Conservation (phyloP, 768 basidiomycete species). For the Amanita muscaria region DNA sequence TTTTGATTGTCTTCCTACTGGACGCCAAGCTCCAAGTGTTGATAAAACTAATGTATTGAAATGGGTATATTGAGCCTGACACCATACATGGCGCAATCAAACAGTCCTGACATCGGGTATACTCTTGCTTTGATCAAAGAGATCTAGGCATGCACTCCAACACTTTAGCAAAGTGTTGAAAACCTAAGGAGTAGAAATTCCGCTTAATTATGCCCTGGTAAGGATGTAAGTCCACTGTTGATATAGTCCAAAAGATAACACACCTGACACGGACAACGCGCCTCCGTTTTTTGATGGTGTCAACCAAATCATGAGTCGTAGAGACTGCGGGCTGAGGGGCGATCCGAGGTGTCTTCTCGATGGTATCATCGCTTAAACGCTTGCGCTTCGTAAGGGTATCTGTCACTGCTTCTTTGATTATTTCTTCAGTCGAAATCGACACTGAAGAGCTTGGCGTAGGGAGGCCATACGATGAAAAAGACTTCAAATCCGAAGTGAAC, state of each 20-base stretch:
- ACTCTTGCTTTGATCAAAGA: too few species aligned
- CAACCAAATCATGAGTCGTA: not conserved
- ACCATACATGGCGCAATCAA: too few species aligned
- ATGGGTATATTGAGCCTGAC: too few species aligned
- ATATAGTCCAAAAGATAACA: not conserved
- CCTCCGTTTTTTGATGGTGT: constrained; percentile 5
- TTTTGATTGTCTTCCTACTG: too few species aligned
- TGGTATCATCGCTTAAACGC: not conserved
- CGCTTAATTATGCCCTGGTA: not conserved
- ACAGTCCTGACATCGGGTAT: too few species aligned
- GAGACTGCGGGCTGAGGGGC: not conserved
- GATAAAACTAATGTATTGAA: too few species aligned
- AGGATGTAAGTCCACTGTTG: not conserved
- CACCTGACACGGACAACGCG: constrained; percentile 3
- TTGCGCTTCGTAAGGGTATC: constrained; percentile 3
- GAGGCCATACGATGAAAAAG: constrained; percentile 50
- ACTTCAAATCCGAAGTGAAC: constrained; percentile 67
- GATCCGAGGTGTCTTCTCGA: not conserved
- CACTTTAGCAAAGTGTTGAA: too few species aligned
- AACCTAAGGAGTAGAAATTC: too few species aligned
- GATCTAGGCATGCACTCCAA: too few species aligned
- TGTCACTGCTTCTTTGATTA: not conserved
- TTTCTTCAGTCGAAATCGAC: not conserved
- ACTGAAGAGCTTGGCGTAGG: not conserved
- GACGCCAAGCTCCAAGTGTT: too few species aligned